phyloP scores from a whole-genome alignment of 164 flowering plant genomes.

The Magnolia kwangsiensis region DNA sequence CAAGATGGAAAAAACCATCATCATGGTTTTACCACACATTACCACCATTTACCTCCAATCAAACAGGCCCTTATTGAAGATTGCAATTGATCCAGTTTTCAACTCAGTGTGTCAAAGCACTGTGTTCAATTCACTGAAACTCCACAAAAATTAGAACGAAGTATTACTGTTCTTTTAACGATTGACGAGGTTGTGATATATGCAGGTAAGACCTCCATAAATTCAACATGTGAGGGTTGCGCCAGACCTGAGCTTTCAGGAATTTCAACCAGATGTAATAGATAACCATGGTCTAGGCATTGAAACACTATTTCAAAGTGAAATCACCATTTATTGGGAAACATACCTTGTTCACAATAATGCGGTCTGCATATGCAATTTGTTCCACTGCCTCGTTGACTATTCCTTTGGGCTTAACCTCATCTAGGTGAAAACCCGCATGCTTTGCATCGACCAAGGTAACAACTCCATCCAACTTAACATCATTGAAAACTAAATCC shows the following conservation, averaged over 20 bases:
- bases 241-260: not conserved
- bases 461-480: slow-evolving; percentile 96
- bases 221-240: not conserved
- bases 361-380: slow-evolving; percentile 91
- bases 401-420: slow-evolving; percentile 84
- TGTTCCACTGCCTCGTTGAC: slow-evolving; percentile 97
- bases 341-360: slow-evolving; percentile 88
- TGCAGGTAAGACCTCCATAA: not conserved
- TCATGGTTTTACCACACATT: too few species aligned
- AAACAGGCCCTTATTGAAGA: too few species aligned
- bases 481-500: slow-evolving; percentile 79
- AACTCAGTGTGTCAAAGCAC: too few species aligned
- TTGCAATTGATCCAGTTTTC: too few species aligned
- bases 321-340: not conserved
- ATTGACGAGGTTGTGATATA: not conserved
- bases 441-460: slow-evolving; percentile 97
- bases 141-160: too few species aligned
- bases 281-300: not conserved
- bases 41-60: too few species aligned
- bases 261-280: not conserved
- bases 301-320: not conserved
- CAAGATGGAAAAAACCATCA: too few species aligned
- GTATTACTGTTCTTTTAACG: too few species aligned
- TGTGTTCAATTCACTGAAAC: too few species aligned
- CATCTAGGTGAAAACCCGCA: slow-evolving; percentile 71